Evolutionary conservation across 257 asterid species (phyloP).

Genomic region (Solanum sparsipilum): DNA sequence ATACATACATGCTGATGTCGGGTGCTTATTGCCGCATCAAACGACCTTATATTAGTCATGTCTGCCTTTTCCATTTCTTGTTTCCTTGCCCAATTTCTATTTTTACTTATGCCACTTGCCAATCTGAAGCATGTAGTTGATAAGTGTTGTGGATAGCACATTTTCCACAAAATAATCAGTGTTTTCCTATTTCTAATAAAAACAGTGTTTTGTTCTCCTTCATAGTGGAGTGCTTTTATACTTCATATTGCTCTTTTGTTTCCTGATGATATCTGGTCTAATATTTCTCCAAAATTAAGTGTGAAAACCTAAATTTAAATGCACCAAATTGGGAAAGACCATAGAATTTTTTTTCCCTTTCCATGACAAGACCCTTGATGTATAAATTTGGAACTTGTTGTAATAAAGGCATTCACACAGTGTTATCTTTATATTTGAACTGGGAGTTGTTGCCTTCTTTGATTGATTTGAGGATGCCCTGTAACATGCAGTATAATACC

Average conservation of each 20-base stretch:
- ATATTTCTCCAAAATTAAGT: neutral
- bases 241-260: neutral
- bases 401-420: neutral
- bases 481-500: constrained; percentile 63
- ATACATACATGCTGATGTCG: neutral
- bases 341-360: neutral
- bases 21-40: neutral
- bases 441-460: neutral
- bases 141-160: neutral
- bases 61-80: neutral
- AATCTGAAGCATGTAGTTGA: neutral
- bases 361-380: neutral
- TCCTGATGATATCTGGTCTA: neutral
- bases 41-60: neutral
- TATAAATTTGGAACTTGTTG: neutral
- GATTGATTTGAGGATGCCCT: neutral
- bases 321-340: neutral
- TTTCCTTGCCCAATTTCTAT: neutral
- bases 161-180: neutral
- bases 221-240: neutral
- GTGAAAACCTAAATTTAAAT: neutral
- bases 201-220: neutral
- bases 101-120: neutral
- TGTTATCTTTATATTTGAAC: neutral
- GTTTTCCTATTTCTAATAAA: neutral